Conservation (phyloP, 768 basidiomycete species). For the Boletus rufocinnamomeus region DNA sequence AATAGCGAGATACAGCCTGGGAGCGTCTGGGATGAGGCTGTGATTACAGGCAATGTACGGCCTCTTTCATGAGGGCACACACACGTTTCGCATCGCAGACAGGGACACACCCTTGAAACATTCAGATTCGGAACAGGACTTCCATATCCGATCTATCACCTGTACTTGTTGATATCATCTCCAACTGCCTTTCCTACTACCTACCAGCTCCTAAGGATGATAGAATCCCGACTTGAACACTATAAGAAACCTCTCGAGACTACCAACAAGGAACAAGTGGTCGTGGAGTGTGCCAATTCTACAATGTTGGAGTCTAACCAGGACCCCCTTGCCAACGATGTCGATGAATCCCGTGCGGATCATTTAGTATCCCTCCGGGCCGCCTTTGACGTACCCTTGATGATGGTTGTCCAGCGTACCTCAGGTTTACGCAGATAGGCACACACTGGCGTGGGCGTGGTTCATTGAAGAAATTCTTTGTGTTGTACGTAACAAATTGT, state of each 20-base stretch:
- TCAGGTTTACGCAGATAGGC: neutral
- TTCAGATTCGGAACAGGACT: neutral
- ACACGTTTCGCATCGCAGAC: neutral
- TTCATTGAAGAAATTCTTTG: too few relatives aligned
- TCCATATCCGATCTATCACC: too few relatives aligned
- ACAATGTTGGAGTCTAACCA: constrained; percentile 1
- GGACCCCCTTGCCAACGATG: neutral
- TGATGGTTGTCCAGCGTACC: constrained; percentile 1
- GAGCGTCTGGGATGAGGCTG: neutral
- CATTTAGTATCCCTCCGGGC: neutral
- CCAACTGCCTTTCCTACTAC: neutral
- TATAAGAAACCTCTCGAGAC: neutral
- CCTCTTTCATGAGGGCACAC: neutral
- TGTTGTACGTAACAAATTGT: constrained; percentile 6
- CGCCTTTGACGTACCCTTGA: neutral
- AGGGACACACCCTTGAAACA: neutral
- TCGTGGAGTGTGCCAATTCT: neutral
- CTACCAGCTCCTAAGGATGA: neutral
- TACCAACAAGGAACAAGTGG: too few relatives aligned
- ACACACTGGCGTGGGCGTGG: constrained; percentile 4
- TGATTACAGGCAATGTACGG: neutral
- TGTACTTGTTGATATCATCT: neutral
- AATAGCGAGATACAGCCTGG: neutral
- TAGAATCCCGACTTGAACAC: neutral
- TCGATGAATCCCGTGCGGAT: constrained; percentile 4